These are phyloP conservation scores for Rhodotorula paludigena DNA, from an alignment of 768 basidiomycete genomes.

Conservation along the genomic window DNA sequence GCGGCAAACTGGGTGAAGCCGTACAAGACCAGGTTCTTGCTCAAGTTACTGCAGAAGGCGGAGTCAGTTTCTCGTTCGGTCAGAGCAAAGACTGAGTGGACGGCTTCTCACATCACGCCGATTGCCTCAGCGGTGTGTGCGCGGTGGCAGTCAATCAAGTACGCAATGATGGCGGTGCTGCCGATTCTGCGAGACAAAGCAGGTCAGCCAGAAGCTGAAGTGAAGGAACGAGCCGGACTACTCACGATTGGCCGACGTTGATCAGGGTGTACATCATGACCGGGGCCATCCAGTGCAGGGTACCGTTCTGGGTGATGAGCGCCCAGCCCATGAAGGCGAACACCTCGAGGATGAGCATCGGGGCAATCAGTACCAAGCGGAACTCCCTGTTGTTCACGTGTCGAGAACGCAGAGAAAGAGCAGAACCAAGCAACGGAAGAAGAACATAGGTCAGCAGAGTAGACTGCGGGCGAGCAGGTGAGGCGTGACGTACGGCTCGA, in stretches of 20 bases:
- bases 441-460: no score
- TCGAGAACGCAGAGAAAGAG: no score
- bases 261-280: conserved; percentile 13
- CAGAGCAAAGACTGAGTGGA: conserved; percentile 11
- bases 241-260: conserved; percentile 50
- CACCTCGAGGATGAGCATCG: conserved; percentile 49
- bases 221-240: no score
- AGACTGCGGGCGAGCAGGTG: conserved; percentile 50
- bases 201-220: no score
- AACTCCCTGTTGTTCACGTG: no score
- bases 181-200: conserved; percentile 44
- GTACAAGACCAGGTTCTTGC: conserved; percentile 54
- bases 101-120: conserved; percentile 10
- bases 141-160: conserved; percentile 53
- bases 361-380: no score
- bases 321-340: conserved; percentile 51
- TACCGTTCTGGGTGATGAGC: not conserved
- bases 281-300: conserved; percentile 17
- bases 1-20: conserved; percentile 53
- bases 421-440: no score
- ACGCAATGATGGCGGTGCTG: conserved; percentile 51
- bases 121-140: conserved; percentile 49
- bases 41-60: conserved; percentile 8
- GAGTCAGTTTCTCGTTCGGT: no score
- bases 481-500: conserved; percentile 52